phyloP scores from a whole-genome alignment of 2,329 filamentous ascomycete genomes.

The Albophoma yamanashiensis region DNA sequence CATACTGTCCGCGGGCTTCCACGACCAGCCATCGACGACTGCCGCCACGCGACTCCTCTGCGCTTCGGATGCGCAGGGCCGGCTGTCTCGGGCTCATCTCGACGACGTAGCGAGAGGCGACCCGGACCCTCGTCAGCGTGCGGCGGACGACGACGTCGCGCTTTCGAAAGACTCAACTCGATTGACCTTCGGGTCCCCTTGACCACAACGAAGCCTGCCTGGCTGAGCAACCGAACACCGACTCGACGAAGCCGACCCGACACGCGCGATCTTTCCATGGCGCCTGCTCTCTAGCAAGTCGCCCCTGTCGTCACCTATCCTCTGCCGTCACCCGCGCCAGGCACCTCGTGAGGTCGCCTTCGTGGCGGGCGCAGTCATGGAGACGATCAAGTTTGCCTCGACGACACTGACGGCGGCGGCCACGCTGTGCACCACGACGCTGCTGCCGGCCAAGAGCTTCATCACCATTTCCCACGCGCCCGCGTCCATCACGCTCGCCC shows the following conservation, averaged over 20 bases:
- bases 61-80: neutral
- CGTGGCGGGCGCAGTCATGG: constrained; percentile 1
- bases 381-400: constrained; percentile 6
- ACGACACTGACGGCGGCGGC: constrained; percentile 18
- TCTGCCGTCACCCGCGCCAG: constrained; percentile 15
- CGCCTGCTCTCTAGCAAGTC: neutral
- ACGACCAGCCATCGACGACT: neutral
- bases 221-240: too few relatives aligned
- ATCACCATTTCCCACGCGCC: constrained; percentile 40
- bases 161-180: neutral
- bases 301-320: constrained; percentile 4
- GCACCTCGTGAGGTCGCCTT: constrained; percentile 4
- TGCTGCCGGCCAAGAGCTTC: constrained; percentile 33
- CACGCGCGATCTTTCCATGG: neutral
- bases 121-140: neutral
- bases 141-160: neutral
- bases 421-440: constrained; percentile 27
- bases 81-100: neutral
- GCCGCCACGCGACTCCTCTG: neutral
- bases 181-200: neutral
- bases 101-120: neutral
- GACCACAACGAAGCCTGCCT: neutral
- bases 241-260: neutral
- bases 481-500: constrained; percentile 44
- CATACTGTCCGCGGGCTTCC: neutral